A percentile compares a stretch with the other conserved stretches of the same genome.
These are phyloP conservation scores for Sclerotinia glacialis DNA, from an alignment of 2,329 filamentous ascomycete genomes.

Conservation along the genomic window DNA sequence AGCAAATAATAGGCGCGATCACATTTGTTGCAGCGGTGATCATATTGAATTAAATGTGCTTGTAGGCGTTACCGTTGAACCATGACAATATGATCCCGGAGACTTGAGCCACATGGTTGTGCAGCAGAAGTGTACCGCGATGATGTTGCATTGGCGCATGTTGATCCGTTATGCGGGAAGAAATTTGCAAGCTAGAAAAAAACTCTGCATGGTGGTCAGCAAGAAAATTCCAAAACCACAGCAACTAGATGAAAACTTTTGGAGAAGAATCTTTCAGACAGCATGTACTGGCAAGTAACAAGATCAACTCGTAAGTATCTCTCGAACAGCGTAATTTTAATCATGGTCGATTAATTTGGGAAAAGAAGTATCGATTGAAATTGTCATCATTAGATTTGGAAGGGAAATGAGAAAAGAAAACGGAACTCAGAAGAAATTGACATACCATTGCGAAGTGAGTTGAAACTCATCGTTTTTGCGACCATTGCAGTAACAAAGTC, in stretches of 20 bases:
- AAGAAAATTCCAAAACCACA: slow-evolving; percentile 20
- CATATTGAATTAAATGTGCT: slow-evolving; percentile 5
- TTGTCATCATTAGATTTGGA: slow-evolving; percentile 60
- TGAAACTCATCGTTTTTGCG: not conserved
- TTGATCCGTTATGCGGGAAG: not conserved
- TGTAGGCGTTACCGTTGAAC: slow-evolving; percentile 4
- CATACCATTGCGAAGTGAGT: slow-evolving; percentile 25
- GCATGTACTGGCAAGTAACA: slow-evolving; percentile 91
- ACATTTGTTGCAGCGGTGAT: not conserved
- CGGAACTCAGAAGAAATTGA: not conserved
- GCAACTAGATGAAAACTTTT: not conserved
- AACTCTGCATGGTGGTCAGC: slow-evolving; percentile 30
- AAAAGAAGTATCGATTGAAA: slow-evolving; percentile 70
- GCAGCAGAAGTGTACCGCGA: slow-evolving; percentile 9
- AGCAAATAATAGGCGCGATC: not conserved
- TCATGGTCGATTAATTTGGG: slow-evolving; percentile 86
- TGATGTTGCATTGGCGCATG: slow-evolving; percentile 4
- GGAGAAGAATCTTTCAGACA: slow-evolving; percentile 58
- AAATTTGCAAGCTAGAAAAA: slow-evolving; percentile 21
- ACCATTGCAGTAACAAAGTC: not conserved
- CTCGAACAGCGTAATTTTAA: slow-evolving; percentile 68
- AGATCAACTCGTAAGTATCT: slow-evolving; percentile 55
- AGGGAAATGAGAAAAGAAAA: slow-evolving; percentile 17
- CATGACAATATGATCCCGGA: slow-evolving; percentile 2
- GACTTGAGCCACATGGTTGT: slow-evolving; percentile 2